Conservation (phyloP, 2,329 filamentous ascomycete species). For the Fusarium cyanostomum region DNA sequence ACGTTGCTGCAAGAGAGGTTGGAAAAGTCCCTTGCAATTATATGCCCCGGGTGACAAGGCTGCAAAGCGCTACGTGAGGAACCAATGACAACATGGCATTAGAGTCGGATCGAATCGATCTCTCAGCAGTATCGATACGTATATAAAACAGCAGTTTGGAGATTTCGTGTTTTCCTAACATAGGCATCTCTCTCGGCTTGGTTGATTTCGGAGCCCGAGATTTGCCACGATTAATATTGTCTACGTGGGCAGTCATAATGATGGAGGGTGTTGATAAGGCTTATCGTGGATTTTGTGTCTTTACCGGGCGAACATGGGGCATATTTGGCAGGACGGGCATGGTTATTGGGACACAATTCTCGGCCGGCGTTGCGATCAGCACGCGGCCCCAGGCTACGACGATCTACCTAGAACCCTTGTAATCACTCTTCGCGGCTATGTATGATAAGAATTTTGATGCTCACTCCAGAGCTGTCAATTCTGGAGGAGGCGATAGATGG, state of each 20-base stretch:
- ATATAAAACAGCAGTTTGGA: conserved; percentile 41
- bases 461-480: conserved; percentile 12
- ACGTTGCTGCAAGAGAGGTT: not conserved
- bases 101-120: conserved; percentile 34
- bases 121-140: conserved; percentile 34
- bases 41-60: conserved; percentile 11
- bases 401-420: conserved; percentile 46
- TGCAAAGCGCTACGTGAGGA: conserved; percentile 17
- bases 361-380: conserved; percentile 34
- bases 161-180: conserved; percentile 33
- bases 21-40: not conserved
- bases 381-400: conserved; percentile 40
- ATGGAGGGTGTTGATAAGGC: conserved; percentile 43
- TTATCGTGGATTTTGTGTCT: conserved; percentile 42
- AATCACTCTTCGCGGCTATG: conserved; percentile 44
- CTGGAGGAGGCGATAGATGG: conserved; percentile 28
- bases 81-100: conserved; percentile 18
- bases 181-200: conserved; percentile 31
- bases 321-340: conserved; percentile 43
- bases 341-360: conserved; percentile 44
- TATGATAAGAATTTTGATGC: conserved; percentile 42
- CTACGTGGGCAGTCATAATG: conserved; percentile 45
- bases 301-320: conserved; percentile 44
- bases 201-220: conserved; percentile 24
- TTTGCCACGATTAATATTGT: conserved; percentile 36